Percentiles rank a stretch among this genome's conserved stretches.
These are phyloP conservation scores for Bocquillonia castaneifolia DNA, from an alignment of 441 rosid genomes.

Conservation along the genomic window DNA sequence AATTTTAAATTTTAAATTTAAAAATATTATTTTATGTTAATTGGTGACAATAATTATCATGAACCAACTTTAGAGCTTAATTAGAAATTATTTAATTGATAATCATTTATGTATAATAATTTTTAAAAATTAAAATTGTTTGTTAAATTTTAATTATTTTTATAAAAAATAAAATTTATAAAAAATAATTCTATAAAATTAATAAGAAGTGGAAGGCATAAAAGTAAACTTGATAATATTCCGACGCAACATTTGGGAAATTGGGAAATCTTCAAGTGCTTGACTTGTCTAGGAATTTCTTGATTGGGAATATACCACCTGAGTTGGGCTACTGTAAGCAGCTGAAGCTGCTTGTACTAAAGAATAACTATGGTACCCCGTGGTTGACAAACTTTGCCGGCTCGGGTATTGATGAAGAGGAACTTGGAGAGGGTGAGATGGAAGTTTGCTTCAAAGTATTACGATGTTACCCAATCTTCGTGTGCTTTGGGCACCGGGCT, in stretches of 20 bases:
- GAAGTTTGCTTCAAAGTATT: constrained; percentile 30
- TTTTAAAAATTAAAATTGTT: too few relatives aligned
- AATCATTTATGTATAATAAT: too few relatives aligned
- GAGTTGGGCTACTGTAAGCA: constrained; percentile 35
- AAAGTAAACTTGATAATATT: too few relatives aligned
- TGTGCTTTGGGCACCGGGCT: constrained; percentile 40
- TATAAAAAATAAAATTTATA: too few relatives aligned
- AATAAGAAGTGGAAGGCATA: too few relatives aligned
- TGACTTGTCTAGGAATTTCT: constrained; percentile 45
- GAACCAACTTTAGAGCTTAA: too few relatives aligned
- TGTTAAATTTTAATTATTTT: too few relatives aligned
- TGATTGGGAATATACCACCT: constrained; percentile 38
- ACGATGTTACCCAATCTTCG: constrained; percentile 34
- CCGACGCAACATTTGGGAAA: constrained; percentile 38
- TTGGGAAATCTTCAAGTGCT: constrained; percentile 43
- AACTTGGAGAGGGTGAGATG: constrained; percentile 35
- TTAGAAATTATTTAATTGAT: too few relatives aligned
- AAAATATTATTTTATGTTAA: too few relatives aligned
- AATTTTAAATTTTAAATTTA: too few relatives aligned
- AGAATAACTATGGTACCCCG: constrained; percentile 33
- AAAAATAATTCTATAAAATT: too few relatives aligned
- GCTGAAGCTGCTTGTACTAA: constrained; percentile 40
- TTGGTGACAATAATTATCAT: too few relatives aligned
- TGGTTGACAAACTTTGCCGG: constrained; percentile 26
- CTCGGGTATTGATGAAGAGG: constrained; percentile 24